Evolutionary conservation across 2,329 filamentous ascomycete genomes (phyloP), one percentile per base, ranked within the genome.

Genomic region (Talaromyces verruculosus): DNA sequence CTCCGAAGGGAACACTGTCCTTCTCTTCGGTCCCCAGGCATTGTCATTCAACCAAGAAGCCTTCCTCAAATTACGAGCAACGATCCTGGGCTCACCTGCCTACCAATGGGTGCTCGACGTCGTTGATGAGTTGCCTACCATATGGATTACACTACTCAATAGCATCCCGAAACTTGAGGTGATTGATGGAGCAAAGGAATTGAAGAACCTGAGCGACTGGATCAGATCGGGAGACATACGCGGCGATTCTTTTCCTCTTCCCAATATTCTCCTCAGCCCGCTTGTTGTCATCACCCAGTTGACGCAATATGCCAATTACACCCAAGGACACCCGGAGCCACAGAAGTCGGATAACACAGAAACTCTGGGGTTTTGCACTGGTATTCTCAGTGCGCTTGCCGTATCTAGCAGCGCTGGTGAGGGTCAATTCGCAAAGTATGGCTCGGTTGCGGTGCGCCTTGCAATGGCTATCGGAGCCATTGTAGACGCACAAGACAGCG

Each of bases 391-490:
- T 25, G 59, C 59, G 13, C 30, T 64, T 8, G 77, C 78, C 0
- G 76, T 80, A 1, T 71, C 79, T 0, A 71, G 73, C 66, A 69
- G 76, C 7, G 3, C 39, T 1, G 74, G 68, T 35, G 57, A 64
- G 1, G 43, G 62, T 0, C 70, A 80, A 1, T 69, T 82, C 17
- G 53, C 72, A 30, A 64, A 70, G 5, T 74, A 80, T 65, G 79
- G 76, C 0, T 74, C 77, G 1, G 73, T 70, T 0, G 80, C 80
- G 0, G 53, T 82, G 3, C 73, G 79, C 0, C 64, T 84, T 1
- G 79, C 71, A 0, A 72, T 79, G 71, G 67, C 79, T 1, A 72
- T 79, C 25, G 81, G 78, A 1, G 73, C 71, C 0, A 22, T 79
- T 1, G 75, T 80, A 0, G 80, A 80, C 66, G 72, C 71, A 6